A percentile compares a stretch with the other conserved stretches of the same genome.
Conservation (phyloP, 176 grass and related monocot genomes). For the Musa itinerans region DNA sequence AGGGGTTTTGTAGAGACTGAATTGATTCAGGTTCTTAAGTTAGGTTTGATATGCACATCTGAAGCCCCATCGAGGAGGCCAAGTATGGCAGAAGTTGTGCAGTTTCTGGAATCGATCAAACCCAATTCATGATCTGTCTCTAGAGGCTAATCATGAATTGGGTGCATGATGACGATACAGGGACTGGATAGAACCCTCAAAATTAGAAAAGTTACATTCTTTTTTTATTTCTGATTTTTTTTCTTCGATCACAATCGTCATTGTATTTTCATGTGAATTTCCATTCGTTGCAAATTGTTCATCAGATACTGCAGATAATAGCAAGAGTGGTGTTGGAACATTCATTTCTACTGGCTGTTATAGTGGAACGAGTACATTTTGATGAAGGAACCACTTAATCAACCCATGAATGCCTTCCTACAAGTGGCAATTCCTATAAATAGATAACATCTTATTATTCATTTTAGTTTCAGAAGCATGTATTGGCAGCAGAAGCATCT, state of each 20-base stretch:
- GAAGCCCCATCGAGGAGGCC: conserved; percentile 66
- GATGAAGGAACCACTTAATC: not conserved
- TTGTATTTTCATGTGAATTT: conserved; percentile 41
- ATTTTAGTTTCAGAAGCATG: not conserved
- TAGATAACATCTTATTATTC: not conserved
- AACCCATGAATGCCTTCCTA: not conserved
- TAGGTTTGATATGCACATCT: conserved; percentile 87
- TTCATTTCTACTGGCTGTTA: not conserved
- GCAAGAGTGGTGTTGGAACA: no score
- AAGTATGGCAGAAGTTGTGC: conserved; percentile 93
- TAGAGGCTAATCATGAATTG: conserved; percentile 3
- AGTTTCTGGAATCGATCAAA: conserved; percentile 90
- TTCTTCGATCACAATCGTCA: conserved; percentile 28
- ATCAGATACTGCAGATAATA: not conserved
- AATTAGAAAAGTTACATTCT: conserved; percentile 32
- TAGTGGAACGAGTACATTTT: not conserved
- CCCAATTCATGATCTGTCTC: conserved; percentile 42
- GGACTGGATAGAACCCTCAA: conserved; percentile 15
- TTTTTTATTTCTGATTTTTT: conserved; percentile 34
- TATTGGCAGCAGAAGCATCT: not conserved
- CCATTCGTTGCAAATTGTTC: not conserved
- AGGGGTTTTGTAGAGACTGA: conserved; percentile 64
- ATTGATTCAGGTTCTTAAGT: conserved; percentile 87
- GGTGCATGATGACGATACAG: conserved; percentile 15
- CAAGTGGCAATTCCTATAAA: not conserved